phyloP scores from a whole-genome alignment of 345 rosid species.

The Ceriops decandra region DNA sequence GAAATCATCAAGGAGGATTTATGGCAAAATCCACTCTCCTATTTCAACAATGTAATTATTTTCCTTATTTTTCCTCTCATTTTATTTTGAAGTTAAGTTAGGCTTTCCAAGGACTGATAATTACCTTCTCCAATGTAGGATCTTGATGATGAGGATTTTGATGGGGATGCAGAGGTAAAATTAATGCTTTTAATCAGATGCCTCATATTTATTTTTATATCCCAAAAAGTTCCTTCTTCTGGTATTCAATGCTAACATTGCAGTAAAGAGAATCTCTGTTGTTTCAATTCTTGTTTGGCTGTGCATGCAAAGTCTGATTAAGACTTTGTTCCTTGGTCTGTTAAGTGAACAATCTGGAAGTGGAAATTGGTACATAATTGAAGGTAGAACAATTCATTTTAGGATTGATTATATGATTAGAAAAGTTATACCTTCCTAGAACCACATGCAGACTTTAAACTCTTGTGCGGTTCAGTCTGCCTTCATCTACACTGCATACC shows the following conservation, averaged over 20 bases:
- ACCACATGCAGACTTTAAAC: too few relatives aligned
- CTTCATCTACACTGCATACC: too few relatives aligned
- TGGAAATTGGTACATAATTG: too few relatives aligned
- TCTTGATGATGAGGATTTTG: slow-evolving; percentile 18
- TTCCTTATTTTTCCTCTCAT: background rate
- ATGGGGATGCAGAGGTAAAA: slow-evolving; percentile 25
- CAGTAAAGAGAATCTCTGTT: background rate
- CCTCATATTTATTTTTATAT: background rate
- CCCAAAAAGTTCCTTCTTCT: background rate
- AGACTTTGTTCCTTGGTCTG: too few relatives aligned
- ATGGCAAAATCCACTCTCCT: slow-evolving; percentile 89
- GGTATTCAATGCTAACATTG: background rate
- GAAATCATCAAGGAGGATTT: slow-evolving; percentile 91
- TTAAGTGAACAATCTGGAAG: too few relatives aligned
- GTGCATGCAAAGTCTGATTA: background rate
- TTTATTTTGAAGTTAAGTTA: background rate
- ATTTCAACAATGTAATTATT: slow-evolving; percentile 66
- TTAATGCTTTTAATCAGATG: background rate
- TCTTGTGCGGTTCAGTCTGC: too few relatives aligned
- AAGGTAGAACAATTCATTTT: too few relatives aligned
- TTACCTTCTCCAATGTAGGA: slow-evolving; percentile 15
- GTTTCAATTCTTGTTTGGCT: background rate
- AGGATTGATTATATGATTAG: too few relatives aligned
- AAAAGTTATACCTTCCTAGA: too few relatives aligned
- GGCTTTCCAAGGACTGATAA: background rate